Evolutionary conservation across 169 alveolate species (phyloP), one percentile per base, ranked within the genome.

Genomic region (Miamiensis avidus): DNA sequence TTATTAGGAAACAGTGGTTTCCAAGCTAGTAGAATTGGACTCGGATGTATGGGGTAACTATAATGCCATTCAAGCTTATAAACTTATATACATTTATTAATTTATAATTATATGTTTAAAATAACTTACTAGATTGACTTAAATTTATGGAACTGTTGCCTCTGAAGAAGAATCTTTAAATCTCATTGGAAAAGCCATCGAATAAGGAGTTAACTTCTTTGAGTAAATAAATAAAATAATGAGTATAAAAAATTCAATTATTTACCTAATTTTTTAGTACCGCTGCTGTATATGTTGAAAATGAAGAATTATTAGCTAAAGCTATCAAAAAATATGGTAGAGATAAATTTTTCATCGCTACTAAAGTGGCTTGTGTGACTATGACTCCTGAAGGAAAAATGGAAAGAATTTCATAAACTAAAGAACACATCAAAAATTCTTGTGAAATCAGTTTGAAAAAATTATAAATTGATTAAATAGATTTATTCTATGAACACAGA

Each of bases 261-360:
- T n/a, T n/a, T n/a, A n/a, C n/a, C n/a, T n/a, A n/a, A n/a, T n/a
- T n/a, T n/a, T n/a, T n/a, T 49, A 49, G 69, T 49, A 49, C 69
- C 20, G 69, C 69, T 20, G 4, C 4, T 49, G 20, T 49, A 11
- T 49, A 49, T 49, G 69, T 4, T 49, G 20, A 49, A 6, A 76
- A 76, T 31, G 82, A 76, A 76, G 82, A 76, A 31, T 31, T 76
- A 30, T 25, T 76, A 76, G 82, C 34, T 27, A 76, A 76, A 76
- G 82, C 82, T 25, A 30, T 76, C 15, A 76, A 76, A 31, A 76
- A 27, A 20, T 31, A 76, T 76, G 82, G 82, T 11, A 76, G 82
- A 76, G 82, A 76, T 1, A 76, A 76, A 30, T 76, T 76, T 29
- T 25, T 76, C 15, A 25, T 76, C 1, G 82, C 82, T 4, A 76